Evolutionary conservation across 2,329 filamentous ascomycete species (phyloP), one percentile per base, ranked within the genome.

Genomic region (Scytalidium lignicola): DNA sequence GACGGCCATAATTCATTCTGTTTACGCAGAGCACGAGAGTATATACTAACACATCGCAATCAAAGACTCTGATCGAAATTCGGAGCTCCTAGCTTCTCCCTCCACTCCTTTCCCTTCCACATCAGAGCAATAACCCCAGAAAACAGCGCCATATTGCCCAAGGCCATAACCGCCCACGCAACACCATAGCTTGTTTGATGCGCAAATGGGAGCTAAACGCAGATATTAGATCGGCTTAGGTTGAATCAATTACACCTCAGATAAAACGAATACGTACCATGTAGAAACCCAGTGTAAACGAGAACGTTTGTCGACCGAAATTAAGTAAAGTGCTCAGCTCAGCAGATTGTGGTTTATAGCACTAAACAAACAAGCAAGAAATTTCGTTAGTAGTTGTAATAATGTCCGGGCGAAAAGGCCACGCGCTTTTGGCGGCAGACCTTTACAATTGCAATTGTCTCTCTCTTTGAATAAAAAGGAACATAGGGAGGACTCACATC

Each of bases 261-360:
- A 37, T 8, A 13, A 37, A 37, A 17, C 5, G 5, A 37, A 15
- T n/a, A 13, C 32, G 5, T 17, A 61, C 54, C 32, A 54, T 51
- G 44, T 62, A 62, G 42, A 61, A 63, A 3, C 51, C 59, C 49
- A 59, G 57, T 3, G 60, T 62, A 28, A 62, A 51, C 1, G 51
- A 52, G 29, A 62, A 56, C 15, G 49, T 52, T 49, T 61, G 61
- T n/a, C 60, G 50, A 15, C 53, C 50, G 15, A 61, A 60, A 43
- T 62, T 62, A 48, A 59, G 55, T 5, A 62, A 45, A 19, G 56
- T 51, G 9, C 53, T 50, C 2, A 58, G 55, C 42, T 62, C 60
- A 28, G 49, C 50, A 39, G 53, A 51, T 44, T 57, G 45, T 3
- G 51, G 43, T n/a, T 51, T 51, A 48, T 63, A 60, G 15, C 32